phyloP scores from a whole-genome alignment of 129 eudicot genomes.

The Smallanthus sonchifolius region DNA sequence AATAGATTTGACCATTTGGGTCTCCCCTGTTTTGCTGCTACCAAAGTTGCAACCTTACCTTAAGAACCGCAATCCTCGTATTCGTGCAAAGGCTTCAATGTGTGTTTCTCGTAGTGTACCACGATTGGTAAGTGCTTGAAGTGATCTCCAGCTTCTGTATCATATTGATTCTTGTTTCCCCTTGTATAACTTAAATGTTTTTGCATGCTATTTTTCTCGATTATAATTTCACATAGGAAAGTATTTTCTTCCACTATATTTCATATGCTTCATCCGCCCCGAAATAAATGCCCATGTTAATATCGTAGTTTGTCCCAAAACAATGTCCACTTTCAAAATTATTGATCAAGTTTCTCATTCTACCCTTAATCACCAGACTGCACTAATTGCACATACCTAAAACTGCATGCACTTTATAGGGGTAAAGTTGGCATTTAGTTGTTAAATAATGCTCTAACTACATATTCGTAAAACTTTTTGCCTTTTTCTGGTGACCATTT shows the following conservation, averaged over 20 bases:
- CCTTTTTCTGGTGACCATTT: neutral
- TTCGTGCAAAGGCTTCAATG: conserved; percentile 87
- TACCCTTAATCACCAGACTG: neutral
- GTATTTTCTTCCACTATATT: neutral
- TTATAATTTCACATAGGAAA: neutral
- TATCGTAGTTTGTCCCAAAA: neutral
- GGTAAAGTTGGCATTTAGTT: neutral
- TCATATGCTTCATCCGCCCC: neutral
- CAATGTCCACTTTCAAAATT: neutral
- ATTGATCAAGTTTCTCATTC: neutral
- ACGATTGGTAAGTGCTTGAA: conserved; percentile 46
- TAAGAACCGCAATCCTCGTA: conserved; percentile 74
- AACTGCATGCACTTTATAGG: neutral
- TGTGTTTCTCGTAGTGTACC: conserved; percentile 67
- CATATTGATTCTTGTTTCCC: neutral
- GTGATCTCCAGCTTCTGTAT: neutral
- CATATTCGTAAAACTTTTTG: neutral
- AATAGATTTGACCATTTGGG: conserved; percentile 46
- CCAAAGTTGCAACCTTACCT: conserved; percentile 74
- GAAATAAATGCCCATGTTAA: neutral
- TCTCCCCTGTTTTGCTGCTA: conserved; percentile 57
- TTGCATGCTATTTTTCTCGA: neutral
- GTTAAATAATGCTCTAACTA: neutral
- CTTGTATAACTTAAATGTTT: neutral
- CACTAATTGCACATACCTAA: neutral